Base-by-base conservation (phyloP, 192 early-diverging fungal genomes). In the Bifiguratus adelaidae region DNA sequence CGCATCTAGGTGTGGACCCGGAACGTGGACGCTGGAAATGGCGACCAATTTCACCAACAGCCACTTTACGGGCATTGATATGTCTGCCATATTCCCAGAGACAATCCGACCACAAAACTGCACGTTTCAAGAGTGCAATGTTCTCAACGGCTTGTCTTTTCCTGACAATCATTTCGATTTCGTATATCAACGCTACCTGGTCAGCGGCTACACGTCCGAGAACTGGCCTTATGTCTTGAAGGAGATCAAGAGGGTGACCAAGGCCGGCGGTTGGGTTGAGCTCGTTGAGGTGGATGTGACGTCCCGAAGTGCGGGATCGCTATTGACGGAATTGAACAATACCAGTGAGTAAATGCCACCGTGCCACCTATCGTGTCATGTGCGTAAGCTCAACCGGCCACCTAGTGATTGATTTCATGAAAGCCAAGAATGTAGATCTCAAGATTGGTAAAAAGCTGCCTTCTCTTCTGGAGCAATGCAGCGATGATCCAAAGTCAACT, bases 261-360 rank as follows among this genome's bases (percentile, higher is more conserved):
- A 56, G 25, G 57, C 52, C 9, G 49, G 52, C 6, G 61, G 61
- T 30, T 65, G 48, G 26, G 59, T 65, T 18, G 58, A 69, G 28
- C 54, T 65, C 18, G 53, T 65, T 3, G 67, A 65, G 24, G 19
- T n/a, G n/a, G n/a, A n/a, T n/a, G n/a, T n/a, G n/a, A n/a, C n/a
- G n/a, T n/a, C n/a, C n/a, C n/a, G n/a, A n/a, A n/a, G n/a, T n/a
- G n/a, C n/a, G n/a, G n/a, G n/a, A n/a, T n/a, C n/a, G n/a, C n/a
- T n/a, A n/a, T n/a, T n/a, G n/a, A n/a, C n/a, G n/a, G n/a, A n/a
- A n/a, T n/a, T n/a, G n/a, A n/a, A n/a, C n/a, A n/a, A n/a, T n/a
- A n/a, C n/a, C n/a, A n/a, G n/a, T n/a, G n/a, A n/a, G n/a, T n/a
- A n/a, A n/a, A n/a, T n/a, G n/a, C n/a, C n/a, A n/a, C n/a, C n/a